phyloP scores from a whole-genome alignment of 2,329 filamentous ascomycete genomes.

The Nemania sp. region DNA sequence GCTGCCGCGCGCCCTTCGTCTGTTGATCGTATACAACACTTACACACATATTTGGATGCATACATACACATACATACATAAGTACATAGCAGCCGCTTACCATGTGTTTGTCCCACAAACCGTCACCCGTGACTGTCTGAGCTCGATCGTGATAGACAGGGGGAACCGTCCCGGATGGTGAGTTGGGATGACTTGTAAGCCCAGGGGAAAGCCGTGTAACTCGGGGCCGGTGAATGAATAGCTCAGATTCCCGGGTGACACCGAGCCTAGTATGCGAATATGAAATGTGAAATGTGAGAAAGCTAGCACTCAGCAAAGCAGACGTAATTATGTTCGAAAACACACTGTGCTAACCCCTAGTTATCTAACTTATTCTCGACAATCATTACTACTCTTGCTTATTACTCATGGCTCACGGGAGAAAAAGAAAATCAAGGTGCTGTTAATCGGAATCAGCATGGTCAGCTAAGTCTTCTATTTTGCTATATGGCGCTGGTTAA shows the following conservation, averaged over 20 bases:
- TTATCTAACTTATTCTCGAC: neutral
- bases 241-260: neutral
- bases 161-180: neutral
- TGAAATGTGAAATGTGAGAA: neutral
- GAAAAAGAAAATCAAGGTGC: neutral
- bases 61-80: no score
- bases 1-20: neutral
- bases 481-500: conserved; percentile 9
- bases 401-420: neutral
- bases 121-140: conserved; percentile 5
- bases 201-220: neutral
- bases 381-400: conserved; percentile 6
- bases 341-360: neutral
- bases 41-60: no score
- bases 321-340: neutral
- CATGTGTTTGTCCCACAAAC: conserved; percentile 19
- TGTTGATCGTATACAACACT: neutral
- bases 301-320: neutral
- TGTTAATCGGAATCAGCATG: neutral
- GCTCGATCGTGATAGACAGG: neutral
- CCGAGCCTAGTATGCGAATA: neutral
- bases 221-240: neutral
- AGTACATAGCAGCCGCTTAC: neutral
- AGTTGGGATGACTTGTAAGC: neutral
- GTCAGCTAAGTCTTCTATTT: conserved; percentile 2